These are phyloP conservation scores for Arthrobotrys sphaeroides DNA, from an alignment of 2,329 filamentous ascomycete species.

Conservation along the genomic window DNA sequence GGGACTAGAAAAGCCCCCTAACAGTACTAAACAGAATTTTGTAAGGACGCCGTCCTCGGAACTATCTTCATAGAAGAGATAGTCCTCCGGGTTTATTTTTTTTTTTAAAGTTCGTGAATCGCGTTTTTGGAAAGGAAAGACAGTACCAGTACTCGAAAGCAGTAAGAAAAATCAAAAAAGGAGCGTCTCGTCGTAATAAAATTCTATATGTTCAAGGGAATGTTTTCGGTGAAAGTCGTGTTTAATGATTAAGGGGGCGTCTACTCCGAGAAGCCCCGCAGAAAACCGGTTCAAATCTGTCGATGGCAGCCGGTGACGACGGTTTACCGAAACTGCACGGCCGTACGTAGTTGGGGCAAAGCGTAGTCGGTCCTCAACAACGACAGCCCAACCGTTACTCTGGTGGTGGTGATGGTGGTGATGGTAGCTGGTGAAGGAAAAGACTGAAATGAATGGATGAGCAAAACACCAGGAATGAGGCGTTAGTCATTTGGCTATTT, in stretches of 20 bases:
- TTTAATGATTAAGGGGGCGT: slow-evolving; percentile 35
- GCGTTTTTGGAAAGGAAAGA: slow-evolving; percentile 10
- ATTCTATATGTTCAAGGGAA: slow-evolving; percentile 30
- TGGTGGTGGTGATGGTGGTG: slow-evolving; percentile 15
- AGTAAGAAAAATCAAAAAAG: slow-evolving; percentile 17
- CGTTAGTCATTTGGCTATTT: slow-evolving; percentile 45
- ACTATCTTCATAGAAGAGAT: slow-evolving; percentile 50
- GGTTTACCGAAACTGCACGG: slow-evolving; percentile 42
- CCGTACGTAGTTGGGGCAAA: slow-evolving; percentile 32
- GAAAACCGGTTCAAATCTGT: slow-evolving; percentile 47
- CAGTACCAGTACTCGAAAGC: slow-evolving; percentile 12
- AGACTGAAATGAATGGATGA: slow-evolving; percentile 17
- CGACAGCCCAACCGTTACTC: slow-evolving; percentile 41
- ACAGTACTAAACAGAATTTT: slow-evolving; percentile 48
- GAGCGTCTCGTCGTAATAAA: slow-evolving; percentile 46
- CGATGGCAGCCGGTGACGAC: slow-evolving; percentile 47
- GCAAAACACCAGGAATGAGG: slow-evolving; percentile 21
- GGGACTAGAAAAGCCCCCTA: slow-evolving; percentile 50
- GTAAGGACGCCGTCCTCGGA: slow-evolving; percentile 43
- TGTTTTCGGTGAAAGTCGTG: slow-evolving; percentile 23
- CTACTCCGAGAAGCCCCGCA: slow-evolving; percentile 53
- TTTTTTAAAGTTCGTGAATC: slow-evolving; percentile 1
- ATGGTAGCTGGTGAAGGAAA: slow-evolving; percentile 11
- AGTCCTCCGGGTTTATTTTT: slow-evolving; percentile 8
- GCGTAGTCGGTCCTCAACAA: slow-evolving; percentile 41